Base-by-base conservation (phyloP, 2,329 filamentous ascomycete species). In the Aureobasidium lini region DNA sequence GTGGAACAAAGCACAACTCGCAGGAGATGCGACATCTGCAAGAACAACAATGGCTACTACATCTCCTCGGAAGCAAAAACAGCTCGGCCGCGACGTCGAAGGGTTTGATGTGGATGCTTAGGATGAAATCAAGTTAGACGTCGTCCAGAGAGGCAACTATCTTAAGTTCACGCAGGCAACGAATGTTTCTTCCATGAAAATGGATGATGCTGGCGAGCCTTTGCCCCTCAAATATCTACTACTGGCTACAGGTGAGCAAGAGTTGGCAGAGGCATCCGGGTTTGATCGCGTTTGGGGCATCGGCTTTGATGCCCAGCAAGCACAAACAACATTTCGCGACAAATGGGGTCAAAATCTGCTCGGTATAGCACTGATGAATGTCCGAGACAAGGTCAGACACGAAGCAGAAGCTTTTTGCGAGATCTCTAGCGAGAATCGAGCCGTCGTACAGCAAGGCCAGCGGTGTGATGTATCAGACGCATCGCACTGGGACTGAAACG, bases 261-360 rank as follows among this genome's bases (percentile, higher is more conserved):
- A 85, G 69, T 67, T 89, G 28, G 82, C 87, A 1, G 84, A 86
- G 72, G 73, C 74, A 1, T 73, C 69, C 23, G 82, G 84, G 10
- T 76, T 70, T 62, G 85, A 89, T 72, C 67, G 76, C 6, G 79
- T 88, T 57, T 89, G 85, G 86, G 86, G 85, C 1, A 74, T 89
- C 43, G 86, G 86, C 7, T 87, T 82, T 65, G 72, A 67, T 2
- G 80, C 77, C 6, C 73, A 71, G 18, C 72, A 79, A 66, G 84
- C 84, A 2, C 75, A 72, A 58, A 62, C 29, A 1, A 31, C 31
- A 23, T 76, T 77, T 50, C 76, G 78, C 48, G 67, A 71, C 18
- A 64, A 70, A 4, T 89, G 85, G 86, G 86, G 86, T 0, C 60
- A 80, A 72, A 89, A 88, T 71, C 67, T 87, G 61, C 69, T 89